Evolutionary conservation across 179 eudicot species (phyloP).

Genomic region (Spergularia azorica): DNA sequence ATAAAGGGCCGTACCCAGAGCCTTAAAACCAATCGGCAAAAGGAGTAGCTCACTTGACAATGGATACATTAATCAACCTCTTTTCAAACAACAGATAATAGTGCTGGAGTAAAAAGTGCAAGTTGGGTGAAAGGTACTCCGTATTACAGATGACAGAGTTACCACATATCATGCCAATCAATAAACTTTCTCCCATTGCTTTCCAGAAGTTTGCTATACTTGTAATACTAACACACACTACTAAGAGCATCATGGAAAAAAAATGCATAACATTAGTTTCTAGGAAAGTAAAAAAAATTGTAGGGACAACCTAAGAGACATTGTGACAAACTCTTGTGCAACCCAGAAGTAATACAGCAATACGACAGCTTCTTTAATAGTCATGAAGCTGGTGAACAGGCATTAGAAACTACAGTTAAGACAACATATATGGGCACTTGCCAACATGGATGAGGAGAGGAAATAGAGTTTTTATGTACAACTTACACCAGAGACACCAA

Average conservation of each 20-base stretch:
- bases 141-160: too few species aligned
- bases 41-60: not conserved
- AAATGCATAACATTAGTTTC: not conserved
- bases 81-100: too few species aligned
- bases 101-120: too few species aligned
- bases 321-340: not conserved
- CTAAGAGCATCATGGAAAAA: not conserved
- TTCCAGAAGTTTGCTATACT: too few species aligned
- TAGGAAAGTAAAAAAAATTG: not conserved
- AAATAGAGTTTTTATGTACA: not conserved
- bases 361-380: not conserved
- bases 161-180: too few species aligned
- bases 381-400: conserved; percentile 1
- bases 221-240: too few species aligned
- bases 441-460: not conserved
- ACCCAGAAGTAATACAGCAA: not conserved
- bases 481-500: conserved; percentile 93
- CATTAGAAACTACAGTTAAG: not conserved
- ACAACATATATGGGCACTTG: not conserved
- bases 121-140: too few species aligned
- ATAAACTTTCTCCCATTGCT: too few species aligned
- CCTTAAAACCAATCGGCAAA: not conserved
- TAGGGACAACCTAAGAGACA: not conserved
- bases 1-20: not conserved
- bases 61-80: too few species aligned